Percentiles rank a stretch among this genome's conserved stretches.
These are phyloP conservation scores for Magnusiomyces fungicola DNA, from an alignment of 1,139 yeast species.

Conservation along the genomic window DNA sequence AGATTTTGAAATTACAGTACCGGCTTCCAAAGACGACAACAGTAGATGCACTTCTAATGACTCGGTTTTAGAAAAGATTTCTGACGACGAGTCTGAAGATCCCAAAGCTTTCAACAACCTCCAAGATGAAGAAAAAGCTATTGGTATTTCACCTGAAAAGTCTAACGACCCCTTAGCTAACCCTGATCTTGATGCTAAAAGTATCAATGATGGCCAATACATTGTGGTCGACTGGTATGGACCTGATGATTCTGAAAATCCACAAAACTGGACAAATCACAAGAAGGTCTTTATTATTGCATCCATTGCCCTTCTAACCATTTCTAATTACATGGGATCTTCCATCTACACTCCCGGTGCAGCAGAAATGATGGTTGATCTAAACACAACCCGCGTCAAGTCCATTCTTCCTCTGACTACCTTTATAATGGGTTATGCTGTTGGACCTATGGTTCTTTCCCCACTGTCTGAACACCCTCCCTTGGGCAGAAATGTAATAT, in stretches of 20 bases:
- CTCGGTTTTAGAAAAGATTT: background rate
- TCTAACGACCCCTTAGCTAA: conserved; percentile 1
- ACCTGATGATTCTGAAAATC: conserved; percentile 50
- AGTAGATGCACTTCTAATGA: background rate
- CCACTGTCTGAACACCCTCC: conserved; percentile 48
- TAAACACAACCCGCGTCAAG: conserved; percentile 37
- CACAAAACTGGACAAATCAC: conserved; percentile 46
- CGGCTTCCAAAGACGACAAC: background rate
- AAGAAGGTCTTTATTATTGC: conserved; percentile 38
- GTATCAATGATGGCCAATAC: conserved; percentile 5
- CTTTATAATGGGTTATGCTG: conserved; percentile 51
- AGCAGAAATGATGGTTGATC: conserved; percentile 37
- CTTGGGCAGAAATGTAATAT: conserved; percentile 50
- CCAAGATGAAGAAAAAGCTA: conserved; percentile 7
- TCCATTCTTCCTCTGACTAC: conserved; percentile 47
- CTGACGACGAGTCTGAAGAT: background rate
- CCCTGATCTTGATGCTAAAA: background rate
- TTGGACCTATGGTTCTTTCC: conserved; percentile 48
- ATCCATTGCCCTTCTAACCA: conserved; percentile 42
- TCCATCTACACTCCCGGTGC: conserved; percentile 56
- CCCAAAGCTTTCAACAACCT: background rate
- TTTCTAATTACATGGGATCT: conserved; percentile 52
- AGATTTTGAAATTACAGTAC: too few species aligned
- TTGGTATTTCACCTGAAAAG: background rate
- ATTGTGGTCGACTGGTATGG: conserved; percentile 40